These are phyloP conservation scores for Colletotrichum sp. DNA, from an alignment of 2,329 filamentous ascomycete genomes.

Conservation along the genomic window DNA sequence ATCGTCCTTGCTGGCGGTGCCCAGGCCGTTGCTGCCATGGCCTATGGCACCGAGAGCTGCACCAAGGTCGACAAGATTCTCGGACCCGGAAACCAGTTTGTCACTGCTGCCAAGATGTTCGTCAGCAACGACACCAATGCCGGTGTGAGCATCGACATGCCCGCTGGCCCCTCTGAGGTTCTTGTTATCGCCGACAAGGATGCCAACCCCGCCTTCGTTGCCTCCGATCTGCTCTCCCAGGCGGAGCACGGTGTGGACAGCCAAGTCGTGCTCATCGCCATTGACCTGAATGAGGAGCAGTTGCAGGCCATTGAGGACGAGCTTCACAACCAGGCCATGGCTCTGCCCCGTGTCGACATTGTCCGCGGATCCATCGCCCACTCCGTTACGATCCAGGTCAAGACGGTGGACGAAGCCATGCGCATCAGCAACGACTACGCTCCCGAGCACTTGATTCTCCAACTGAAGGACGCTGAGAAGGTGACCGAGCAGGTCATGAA, in stretches of 20 bases:
- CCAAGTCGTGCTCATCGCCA: slow-evolving; percentile 89
- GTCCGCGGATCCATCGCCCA: slow-evolving; percentile 89
- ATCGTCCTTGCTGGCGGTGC: slow-evolving; percentile 96
- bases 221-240: slow-evolving; percentile 91
- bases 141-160: slow-evolving; percentile 97
- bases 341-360: slow-evolving; percentile 89
- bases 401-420: slow-evolving; percentile 75
- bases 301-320: slow-evolving; percentile 89
- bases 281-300: slow-evolving; percentile 76
- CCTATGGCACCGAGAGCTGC: slow-evolving; percentile 93
- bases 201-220: slow-evolving; percentile 92
- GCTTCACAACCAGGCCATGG: slow-evolving; percentile 84
- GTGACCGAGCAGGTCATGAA: slow-evolving; percentile 84
- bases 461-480: slow-evolving; percentile 77
- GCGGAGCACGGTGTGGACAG: slow-evolving; percentile 97
- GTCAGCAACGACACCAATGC: slow-evolving; percentile 97
- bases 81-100: slow-evolving; percentile 96
- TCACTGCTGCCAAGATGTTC: slow-evolving; percentile 98
- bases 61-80: slow-evolving; percentile 99
- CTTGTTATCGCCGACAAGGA: slow-evolving; percentile 91
- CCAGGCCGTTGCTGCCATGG: slow-evolving; percentile 94
- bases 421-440: slow-evolving; percentile 90
- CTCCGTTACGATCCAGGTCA: slow-evolving; percentile 84
- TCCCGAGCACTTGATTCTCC: slow-evolving; percentile 94
- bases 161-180: slow-evolving; percentile 93